These are phyloP conservation scores for Microsporum ferrugineum DNA, from an alignment of 2,329 filamentous ascomycete species.

Conservation along the genomic window DNA sequence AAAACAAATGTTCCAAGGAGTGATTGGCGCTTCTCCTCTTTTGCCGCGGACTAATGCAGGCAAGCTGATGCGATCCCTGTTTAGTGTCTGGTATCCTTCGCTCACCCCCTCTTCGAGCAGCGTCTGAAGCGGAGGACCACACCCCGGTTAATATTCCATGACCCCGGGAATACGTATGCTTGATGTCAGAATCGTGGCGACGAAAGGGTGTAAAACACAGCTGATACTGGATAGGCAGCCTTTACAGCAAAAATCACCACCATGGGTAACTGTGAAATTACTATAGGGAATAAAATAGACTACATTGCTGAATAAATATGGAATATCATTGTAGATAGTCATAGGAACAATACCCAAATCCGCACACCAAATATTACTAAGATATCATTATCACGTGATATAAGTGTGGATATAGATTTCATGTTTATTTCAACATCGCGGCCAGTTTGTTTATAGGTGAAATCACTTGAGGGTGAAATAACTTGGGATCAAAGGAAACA, in stretches of 20 bases:
- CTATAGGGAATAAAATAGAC: too few species aligned
- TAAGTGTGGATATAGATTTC: neutral
- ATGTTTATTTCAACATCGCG: neutral
- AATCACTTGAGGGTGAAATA: neutral
- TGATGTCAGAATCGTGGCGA: neutral
- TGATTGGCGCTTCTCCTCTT: neutral
- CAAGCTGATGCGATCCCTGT: neutral
- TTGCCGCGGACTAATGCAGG: neutral
- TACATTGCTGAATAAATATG: too few species aligned
- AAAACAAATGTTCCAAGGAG: neutral
- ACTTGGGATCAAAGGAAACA: neutral
- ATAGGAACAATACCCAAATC: too few species aligned
- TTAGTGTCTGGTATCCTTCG: neutral
- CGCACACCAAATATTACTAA: neutral
- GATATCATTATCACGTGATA: neutral
- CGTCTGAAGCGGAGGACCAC: neutral
- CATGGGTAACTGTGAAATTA: too few species aligned
- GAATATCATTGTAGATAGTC: too few species aligned
- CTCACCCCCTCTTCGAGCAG: neutral
- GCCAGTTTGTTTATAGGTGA: neutral
- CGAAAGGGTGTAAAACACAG: neutral
- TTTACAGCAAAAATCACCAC: too few species aligned
- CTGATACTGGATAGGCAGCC: neutral
- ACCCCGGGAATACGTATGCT: neutral
- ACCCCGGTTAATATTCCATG: neutral